These are phyloP conservation scores for Citrus sp. DNA, from an alignment of 345 rosid genomes.

Conservation along the genomic window DNA sequence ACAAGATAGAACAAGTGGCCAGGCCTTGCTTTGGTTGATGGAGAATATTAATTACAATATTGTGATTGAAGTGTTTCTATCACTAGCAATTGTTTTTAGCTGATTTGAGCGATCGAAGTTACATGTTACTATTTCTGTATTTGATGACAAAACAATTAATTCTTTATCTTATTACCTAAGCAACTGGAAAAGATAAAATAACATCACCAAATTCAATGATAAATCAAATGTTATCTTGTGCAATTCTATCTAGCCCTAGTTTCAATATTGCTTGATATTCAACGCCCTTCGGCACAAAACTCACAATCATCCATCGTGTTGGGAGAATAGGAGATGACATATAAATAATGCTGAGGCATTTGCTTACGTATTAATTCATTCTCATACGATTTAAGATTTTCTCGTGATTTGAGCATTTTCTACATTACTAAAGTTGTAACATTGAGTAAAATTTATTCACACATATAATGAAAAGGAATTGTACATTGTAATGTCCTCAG, in stretches of 20 bases:
- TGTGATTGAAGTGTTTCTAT: conserved; percentile 6
- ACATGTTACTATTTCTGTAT: neutral
- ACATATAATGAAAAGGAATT: neutral
- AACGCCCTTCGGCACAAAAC: neutral
- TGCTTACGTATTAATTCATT: neutral
- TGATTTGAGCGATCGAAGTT: neutral
- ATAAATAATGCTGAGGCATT: neutral
- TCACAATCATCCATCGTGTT: neutral
- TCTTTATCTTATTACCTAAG: neutral
- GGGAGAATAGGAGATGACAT: neutral
- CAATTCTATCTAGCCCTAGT: neutral
- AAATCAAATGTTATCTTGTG: neutral
- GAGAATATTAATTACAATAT: conserved; percentile 2
- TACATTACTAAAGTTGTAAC: too few relatives aligned
- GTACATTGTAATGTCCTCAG: neutral
- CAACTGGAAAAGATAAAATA: neutral
- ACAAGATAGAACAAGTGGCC: conserved; percentile 2
- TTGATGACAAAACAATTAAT: neutral
- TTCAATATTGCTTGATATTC: neutral
- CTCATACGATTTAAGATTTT: neutral
- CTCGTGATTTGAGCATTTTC: neutral
- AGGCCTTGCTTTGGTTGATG: conserved; percentile 4
- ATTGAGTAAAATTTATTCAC: neutral
- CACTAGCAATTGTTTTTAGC: neutral
- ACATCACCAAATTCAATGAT: neutral